These are phyloP conservation scores for Aspergillus tanneri DNA, from an alignment of 2,329 filamentous ascomycete genomes.

Conservation along the genomic window DNA sequence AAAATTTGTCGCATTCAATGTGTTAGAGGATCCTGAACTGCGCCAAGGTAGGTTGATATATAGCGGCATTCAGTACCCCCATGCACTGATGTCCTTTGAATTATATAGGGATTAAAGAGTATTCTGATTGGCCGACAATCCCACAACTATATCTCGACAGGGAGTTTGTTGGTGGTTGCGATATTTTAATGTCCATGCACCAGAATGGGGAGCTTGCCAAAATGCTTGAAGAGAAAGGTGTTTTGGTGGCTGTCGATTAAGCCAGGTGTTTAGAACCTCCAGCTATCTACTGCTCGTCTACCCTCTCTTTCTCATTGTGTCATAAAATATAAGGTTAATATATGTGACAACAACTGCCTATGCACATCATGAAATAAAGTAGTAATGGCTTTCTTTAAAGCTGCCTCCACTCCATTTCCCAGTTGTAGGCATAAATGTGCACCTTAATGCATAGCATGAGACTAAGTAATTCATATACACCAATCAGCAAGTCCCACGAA, in stretches of 20 bases:
- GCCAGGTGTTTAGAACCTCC: neutral
- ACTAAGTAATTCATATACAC: neutral
- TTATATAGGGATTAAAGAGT: conserved; percentile 86
- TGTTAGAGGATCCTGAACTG: conserved; percentile 85
- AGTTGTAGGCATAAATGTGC: no score
- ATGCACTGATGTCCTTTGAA: neutral
- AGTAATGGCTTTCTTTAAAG: neutral
- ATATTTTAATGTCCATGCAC: conserved; percentile 96
- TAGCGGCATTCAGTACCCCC: no score
- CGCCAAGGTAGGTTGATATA: conserved; percentile 67
- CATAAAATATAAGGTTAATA: no score
- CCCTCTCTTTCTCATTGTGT: neutral
- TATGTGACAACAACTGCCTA: no score
- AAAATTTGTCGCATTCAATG: conserved; percentile 98
- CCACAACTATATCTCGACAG: conserved; percentile 93
- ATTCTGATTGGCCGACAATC: conserved; percentile 98
- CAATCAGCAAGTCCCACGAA: neutral
- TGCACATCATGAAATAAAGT: no score
- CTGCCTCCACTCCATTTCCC: no score
- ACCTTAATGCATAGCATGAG: no score
- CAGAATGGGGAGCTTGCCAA: conserved; percentile 91
- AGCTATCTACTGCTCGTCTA: neutral
- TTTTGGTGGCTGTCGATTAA: conserved; percentile 66
- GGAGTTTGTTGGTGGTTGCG: conserved; percentile 96
- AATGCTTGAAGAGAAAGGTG: conserved; percentile 85